These are phyloP conservation scores for Akebia trifoliata DNA, from an alignment of 164 flowering plant species.

Conservation along the genomic window DNA sequence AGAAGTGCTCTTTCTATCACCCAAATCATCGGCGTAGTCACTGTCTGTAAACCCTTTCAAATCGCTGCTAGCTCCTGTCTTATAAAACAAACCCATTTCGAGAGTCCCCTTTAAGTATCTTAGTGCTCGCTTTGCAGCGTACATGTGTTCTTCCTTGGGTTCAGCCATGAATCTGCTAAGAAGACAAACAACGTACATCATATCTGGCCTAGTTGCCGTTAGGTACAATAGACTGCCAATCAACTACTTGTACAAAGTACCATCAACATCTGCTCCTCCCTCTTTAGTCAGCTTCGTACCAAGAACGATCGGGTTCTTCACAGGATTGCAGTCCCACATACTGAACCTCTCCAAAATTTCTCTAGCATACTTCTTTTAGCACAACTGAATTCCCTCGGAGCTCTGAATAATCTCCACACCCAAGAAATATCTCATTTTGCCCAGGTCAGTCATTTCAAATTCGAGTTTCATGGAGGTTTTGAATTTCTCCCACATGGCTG, in stretches of 20 bases:
- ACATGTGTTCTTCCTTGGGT: background rate
- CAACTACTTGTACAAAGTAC: background rate
- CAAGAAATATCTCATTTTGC: no score
- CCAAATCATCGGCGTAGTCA: no score
- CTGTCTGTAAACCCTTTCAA: background rate
- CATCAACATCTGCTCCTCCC: background rate
- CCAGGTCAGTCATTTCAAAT: no score
- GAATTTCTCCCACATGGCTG: background rate
- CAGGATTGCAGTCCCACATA: background rate
- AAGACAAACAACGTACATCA: background rate
- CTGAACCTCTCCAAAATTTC: background rate
- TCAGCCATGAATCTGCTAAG: background rate
- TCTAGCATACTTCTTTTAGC: no score
- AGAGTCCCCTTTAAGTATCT: no score
- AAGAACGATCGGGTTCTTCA: background rate
- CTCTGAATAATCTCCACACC: background rate
- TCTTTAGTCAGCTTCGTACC: background rate
- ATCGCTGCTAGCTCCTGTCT: background rate
- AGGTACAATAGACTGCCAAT: conserved; percentile 6
- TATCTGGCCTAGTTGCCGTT: background rate
- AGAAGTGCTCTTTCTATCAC: no score
- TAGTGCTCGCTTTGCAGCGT: background rate
- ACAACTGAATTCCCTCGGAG: background rate
- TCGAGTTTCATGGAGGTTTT: background rate
- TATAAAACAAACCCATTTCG: background rate